Percentiles rank a stretch among this genome's conserved stretches.
These are phyloP conservation scores for Saccharomyces hybrid DNA, from an alignment of 1,139 yeast species.

Conservation along the genomic window DNA sequence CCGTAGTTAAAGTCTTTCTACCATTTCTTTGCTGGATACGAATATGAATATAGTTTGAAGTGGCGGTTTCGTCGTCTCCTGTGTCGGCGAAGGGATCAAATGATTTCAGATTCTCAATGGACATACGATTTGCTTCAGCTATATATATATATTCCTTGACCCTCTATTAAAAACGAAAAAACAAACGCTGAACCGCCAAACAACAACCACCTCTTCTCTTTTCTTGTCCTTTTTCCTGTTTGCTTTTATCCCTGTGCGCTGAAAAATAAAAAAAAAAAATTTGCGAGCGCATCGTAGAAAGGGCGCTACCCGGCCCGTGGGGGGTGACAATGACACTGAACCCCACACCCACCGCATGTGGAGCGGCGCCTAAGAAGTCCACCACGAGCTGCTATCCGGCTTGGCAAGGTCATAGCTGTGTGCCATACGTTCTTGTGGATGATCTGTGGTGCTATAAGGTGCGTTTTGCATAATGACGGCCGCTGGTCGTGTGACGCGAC, in stretches of 20 bases:
- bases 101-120: constrained; percentile 95
- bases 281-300: not conserved
- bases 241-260: not conserved
- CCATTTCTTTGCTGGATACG: constrained; percentile 99
- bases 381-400: too few relatives aligned
- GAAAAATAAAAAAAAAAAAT: not conserved
- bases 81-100: constrained; percentile 99
- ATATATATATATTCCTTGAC: not conserved
- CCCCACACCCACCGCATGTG: not conserved
- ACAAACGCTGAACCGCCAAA: too few relatives aligned
- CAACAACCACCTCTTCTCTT: not conserved
- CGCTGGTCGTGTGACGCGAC: not conserved
- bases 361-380: too few relatives aligned
- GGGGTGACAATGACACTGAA: too few relatives aligned
- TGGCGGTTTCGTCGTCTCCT: constrained; percentile 98
- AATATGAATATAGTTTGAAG: constrained; percentile 92
- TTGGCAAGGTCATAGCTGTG: too few relatives aligned
- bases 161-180: not conserved
- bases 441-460: not conserved
- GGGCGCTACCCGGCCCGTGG: not conserved
- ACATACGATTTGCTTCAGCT: constrained; percentile 28
- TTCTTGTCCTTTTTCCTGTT: not conserved
- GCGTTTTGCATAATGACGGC: not conserved
- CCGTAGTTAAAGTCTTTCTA: constrained; percentile 96
- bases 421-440: not conserved